Conservation (phyloP, 805 yeast species). For the Candida yuanshanica region DNA sequence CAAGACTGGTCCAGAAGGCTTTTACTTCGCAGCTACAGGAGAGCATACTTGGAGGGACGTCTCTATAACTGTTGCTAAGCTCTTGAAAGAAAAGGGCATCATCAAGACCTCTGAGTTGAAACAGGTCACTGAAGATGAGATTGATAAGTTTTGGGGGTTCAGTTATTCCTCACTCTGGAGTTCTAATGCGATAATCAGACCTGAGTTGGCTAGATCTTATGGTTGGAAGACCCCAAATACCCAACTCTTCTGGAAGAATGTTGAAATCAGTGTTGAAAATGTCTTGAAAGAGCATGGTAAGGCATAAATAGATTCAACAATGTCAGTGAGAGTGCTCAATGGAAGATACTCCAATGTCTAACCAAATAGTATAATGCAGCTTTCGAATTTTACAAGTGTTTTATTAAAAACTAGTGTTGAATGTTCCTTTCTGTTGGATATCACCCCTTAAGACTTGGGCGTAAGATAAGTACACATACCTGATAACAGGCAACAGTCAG, state of each 20-base stretch:
- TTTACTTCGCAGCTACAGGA: conserved; percentile 30
- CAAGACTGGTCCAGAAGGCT: conserved; percentile 29
- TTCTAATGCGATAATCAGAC: conserved; percentile 25
- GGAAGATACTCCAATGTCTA: no score
- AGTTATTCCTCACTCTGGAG: conserved; percentile 23
- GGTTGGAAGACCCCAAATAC: conserved; percentile 26
- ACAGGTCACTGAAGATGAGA: conserved; percentile 14
- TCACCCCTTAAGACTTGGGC: no score
- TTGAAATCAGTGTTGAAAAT: background rate
- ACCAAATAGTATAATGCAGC: no score
- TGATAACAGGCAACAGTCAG: no score
- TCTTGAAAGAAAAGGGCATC: conserved; percentile 14
- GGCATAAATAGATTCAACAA: no score
- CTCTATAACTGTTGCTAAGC: conserved; percentile 18
- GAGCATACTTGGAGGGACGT: conserved; percentile 29
- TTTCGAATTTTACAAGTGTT: no score
- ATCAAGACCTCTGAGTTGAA: conserved; percentile 16
- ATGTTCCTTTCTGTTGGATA: no score
- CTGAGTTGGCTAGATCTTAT: conserved; percentile 22
- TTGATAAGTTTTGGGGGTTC: conserved; percentile 12
- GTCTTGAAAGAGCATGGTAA: background rate
- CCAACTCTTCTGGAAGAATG: conserved; percentile 5
- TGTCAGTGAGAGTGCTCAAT: no score
- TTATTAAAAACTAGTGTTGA: no score
- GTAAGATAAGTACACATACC: no score